Evolutionary conservation across 106 monocot genomes (phyloP).

Genomic region (Acanthochlamys bracteata): DNA sequence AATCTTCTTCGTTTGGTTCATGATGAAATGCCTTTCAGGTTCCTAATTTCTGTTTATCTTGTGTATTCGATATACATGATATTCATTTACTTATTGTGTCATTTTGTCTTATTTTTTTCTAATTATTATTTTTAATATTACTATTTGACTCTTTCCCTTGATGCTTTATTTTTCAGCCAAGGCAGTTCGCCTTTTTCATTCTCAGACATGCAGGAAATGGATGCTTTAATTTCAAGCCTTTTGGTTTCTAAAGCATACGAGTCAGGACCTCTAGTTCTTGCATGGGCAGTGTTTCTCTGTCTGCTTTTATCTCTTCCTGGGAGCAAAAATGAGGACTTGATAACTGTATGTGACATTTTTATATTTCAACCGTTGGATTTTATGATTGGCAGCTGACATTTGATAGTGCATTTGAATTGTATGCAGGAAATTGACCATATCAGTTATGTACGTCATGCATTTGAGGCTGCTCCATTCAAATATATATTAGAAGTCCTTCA

Average conservation of each 20-base stretch:
- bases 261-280: slow-evolving; percentile 75
- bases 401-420: background rate
- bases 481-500: slow-evolving; percentile 62
- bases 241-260: slow-evolving; percentile 31
- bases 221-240: slow-evolving; percentile 66
- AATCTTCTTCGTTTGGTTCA: slow-evolving; percentile 72
- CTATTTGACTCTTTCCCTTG: slow-evolving; percentile 3
- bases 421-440: slow-evolving; percentile 81
- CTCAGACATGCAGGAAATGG: slow-evolving; percentile 71
- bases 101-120: background rate
- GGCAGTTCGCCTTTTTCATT: slow-evolving; percentile 41
- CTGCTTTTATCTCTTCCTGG: slow-evolving; percentile 68
- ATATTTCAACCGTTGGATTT: background rate
- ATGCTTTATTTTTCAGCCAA: slow-evolving; percentile 41
- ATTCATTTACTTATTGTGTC: too few species aligned
- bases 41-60: background rate
- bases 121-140: too few species aligned
- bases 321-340: slow-evolving; percentile 16
- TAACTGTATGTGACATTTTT: slow-evolving; percentile 25
- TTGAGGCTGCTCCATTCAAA: slow-evolving; percentile 40
- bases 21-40: slow-evolving; percentile 85
- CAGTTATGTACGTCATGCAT: slow-evolving; percentile 67
- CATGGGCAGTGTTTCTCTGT: slow-evolving; percentile 81
- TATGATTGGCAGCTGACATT: background rate
- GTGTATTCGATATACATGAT: background rate